phyloP scores from a whole-genome alignment of 371 early-diverging fungal species.

The Batkoa obscura region DNA sequence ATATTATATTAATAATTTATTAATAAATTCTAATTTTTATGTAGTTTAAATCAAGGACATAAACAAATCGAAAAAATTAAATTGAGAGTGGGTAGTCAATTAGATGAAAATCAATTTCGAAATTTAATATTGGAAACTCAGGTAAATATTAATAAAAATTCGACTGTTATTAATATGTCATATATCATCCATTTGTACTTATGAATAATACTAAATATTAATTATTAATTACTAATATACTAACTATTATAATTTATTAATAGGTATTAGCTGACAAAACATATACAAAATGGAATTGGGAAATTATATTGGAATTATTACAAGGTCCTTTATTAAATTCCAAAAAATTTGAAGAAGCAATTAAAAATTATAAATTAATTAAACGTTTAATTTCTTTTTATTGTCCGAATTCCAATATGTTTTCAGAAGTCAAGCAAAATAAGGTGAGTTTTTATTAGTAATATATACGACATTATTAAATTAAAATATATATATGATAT shows the following conservation, averaged over 20 bases:
- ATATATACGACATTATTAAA: no score
- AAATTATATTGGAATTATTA: slow-evolving; percentile 45
- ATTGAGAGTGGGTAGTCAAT: slow-evolving; percentile 39
- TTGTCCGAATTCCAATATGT: slow-evolving; percentile 49
- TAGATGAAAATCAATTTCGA: slow-evolving; percentile 55
- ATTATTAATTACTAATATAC: neutral
- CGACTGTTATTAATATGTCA: neutral
- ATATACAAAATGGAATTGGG: slow-evolving; percentile 68
- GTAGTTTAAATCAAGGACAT: neutral
- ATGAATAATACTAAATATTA: no score
- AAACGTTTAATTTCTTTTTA: slow-evolving; percentile 57
- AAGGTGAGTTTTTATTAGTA: slow-evolving; percentile 9
- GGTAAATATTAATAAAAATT: slow-evolving; percentile 13
- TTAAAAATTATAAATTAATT: slow-evolving; percentile 50
- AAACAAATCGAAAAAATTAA: slow-evolving; percentile 41
- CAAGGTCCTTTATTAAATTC: slow-evolving; percentile 56
- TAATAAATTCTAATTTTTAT: neutral
- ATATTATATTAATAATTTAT: no score
- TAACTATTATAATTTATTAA: neutral
- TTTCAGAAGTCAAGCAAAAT: slow-evolving; percentile 37
- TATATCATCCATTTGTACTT: neutral
- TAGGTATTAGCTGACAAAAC: slow-evolving; percentile 52
- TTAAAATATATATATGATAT: no score
- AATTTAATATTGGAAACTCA: slow-evolving; percentile 46
- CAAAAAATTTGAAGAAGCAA: slow-evolving; percentile 54